Conservation (phyloP, 1,284 basidiomycete species). For the Melampsora medusae region DNA sequence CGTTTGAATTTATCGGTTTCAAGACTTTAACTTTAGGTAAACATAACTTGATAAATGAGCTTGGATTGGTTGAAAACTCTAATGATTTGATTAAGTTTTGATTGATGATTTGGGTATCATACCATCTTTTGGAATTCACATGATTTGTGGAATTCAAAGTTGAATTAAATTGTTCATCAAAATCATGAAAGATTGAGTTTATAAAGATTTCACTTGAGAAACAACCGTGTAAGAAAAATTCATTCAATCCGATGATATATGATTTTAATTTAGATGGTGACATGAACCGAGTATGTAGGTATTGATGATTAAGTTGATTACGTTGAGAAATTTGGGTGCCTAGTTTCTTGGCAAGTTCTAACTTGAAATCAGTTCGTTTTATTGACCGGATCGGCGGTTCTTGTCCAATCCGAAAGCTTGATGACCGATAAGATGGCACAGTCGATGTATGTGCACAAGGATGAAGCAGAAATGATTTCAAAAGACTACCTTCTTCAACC, state of each 20-base stretch:
- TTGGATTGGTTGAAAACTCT: not conserved
- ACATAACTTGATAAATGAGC: conserved; percentile 4
- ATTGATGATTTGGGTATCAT: conserved; percentile 26
- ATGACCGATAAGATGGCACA: no score
- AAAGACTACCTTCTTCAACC: no score
- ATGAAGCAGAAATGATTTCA: no score
- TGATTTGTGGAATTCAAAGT: not conserved
- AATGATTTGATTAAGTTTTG: conserved; percentile 20
- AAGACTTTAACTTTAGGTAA: conserved; percentile 19
- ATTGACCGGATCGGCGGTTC: no score
- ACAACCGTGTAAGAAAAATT: conserved; percentile 32
- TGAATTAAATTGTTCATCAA: not conserved
- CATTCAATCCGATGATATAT: conserved; percentile 14
- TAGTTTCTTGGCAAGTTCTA: no score
- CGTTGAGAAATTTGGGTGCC: no score
- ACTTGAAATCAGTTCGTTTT: no score
- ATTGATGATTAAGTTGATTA: conserved; percentile 7
- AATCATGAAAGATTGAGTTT: conserved; percentile 17
- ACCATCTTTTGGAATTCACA: conserved; percentile 12
- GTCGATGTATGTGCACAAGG: no score
- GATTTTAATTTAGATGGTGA: conserved; percentile 13
- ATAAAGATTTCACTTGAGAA: conserved; percentile 9
- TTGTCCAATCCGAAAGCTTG: no score
- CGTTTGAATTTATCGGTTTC: not conserved
- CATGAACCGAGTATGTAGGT: conserved; percentile 4